A percentile compares a stretch with the other conserved stretches of the same genome.
Conservation (phyloP, 768 basidiomycete species). For the Podaxis carcinomalis region DNA sequence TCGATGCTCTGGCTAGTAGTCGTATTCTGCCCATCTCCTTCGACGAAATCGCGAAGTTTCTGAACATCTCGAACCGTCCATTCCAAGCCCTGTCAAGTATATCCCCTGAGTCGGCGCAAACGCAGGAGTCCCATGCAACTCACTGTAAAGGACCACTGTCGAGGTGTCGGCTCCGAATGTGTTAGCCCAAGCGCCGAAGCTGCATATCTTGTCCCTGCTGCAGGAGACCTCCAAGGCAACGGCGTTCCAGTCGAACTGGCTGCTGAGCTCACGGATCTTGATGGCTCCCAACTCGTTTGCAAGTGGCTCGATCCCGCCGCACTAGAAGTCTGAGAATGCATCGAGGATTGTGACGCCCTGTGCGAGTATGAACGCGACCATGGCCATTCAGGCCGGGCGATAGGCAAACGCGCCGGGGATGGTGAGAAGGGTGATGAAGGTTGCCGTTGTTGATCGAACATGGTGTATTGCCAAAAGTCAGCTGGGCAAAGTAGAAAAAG, state of each 20-base stretch:
- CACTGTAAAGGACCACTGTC: conserved; percentile 66
- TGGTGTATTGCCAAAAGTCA: conserved; percentile 11
- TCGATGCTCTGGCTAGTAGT: conserved; percentile 19
- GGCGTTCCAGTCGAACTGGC: conserved; percentile 19
- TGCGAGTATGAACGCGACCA: conserved; percentile 38
- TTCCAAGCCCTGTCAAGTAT: conserved; percentile 56
- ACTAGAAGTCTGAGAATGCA: conserved; percentile 24
- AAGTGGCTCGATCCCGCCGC: conserved; percentile 18
- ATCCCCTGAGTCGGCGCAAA: neutral
- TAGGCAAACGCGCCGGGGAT: conserved; percentile 42
- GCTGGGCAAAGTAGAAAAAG: neutral
- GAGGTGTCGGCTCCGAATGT: conserved; percentile 44
- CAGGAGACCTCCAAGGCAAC: conserved; percentile 13
- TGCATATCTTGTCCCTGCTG: conserved; percentile 11
- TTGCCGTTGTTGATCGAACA: conserved; percentile 36
- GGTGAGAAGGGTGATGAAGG: conserved; percentile 35
- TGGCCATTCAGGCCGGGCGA: conserved; percentile 59
- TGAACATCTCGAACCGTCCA: conserved; percentile 61
- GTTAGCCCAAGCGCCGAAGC: conserved; percentile 23
- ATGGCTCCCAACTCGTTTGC: conserved; percentile 28
- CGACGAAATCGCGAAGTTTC: conserved; percentile 55
- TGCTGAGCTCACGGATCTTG: conserved; percentile 21
- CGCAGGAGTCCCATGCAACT: conserved; percentile 14
- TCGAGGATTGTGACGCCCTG: conserved; percentile 27
- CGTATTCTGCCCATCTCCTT: conserved; percentile 33